Base-by-base conservation (phyloP, 2,329 filamentous ascomycete species). In the Cladosporium sp. region DNA sequence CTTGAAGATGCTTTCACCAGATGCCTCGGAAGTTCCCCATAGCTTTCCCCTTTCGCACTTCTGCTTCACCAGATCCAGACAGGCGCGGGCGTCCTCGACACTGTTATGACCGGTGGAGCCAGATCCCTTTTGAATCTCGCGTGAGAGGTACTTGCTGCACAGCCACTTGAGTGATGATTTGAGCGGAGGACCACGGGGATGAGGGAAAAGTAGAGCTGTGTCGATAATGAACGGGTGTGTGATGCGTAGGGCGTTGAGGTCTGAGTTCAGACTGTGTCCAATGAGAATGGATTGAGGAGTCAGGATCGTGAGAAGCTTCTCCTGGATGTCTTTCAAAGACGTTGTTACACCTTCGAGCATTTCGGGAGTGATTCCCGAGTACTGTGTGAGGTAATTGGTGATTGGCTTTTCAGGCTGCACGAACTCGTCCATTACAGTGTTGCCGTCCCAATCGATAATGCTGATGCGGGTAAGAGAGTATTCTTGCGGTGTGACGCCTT, bases 201-300 rank as follows among this genome's bases (percentile, higher is more conserved):
- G 93, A 1, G 92, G 91, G 65, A 87, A 98, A 46, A 95, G 78
- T 30, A 97, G 78, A 11, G 88, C 83, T 0, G 93, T 97, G 69
- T 98, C 93, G 63, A 96, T 82, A 59, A 98, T 84, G 71, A 91
- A 95, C 0, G 93, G 93, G 65, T 97, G 93, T 0, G 88, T 86
- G 53, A 96, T 77, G 63, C 84, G 86, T 22, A 98, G 74, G 1
- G 91, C 92, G 54, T 83, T 88, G 27, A 96, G 78, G 64, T 94
- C 88, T 2, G 86, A 88, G 60, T 92, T 86, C 38, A 94, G 76
- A 3, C 86, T 91, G 69, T 94, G 88, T 33, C 88, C 88, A 38
- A 93, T 69, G 13, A 94, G 78, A 47, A 93, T 85, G 9, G 86
- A 83, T 35, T 78, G 80, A 0, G 85, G 82, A 33, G 82, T 81